These are phyloP conservation scores for Comarum palustre DNA, from an alignment of 306 rosid species.

Conservation along the genomic window DNA sequence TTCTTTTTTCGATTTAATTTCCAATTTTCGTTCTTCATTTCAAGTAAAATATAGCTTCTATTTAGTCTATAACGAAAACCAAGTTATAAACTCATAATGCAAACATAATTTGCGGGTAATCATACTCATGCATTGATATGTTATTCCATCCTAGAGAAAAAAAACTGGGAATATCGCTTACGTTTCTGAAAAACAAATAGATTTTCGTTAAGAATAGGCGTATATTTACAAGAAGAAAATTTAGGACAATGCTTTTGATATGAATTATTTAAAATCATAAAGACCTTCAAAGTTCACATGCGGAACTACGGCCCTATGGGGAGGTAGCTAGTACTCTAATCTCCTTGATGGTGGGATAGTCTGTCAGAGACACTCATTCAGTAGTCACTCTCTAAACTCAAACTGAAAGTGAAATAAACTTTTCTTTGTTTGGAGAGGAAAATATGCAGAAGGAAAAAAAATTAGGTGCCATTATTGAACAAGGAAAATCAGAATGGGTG, in stretches of 20 bases:
- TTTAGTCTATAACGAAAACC: neutral
- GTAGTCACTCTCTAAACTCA: neutral
- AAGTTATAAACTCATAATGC: no score
- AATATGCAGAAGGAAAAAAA: neutral
- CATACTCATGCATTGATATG: neutral
- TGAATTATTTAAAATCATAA: neutral
- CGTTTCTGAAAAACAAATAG: neutral
- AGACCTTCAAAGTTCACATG: neutral
- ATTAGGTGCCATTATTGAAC: constrained; percentile 1
- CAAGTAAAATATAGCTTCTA: neutral
- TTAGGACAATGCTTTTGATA: constrained; percentile 1
- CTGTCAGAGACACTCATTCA: constrained; percentile 9
- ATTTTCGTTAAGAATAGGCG: neutral
- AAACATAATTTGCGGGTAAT: neutral
- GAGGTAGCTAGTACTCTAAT: neutral
- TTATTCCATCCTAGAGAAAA: neutral
- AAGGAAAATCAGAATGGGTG: constrained; percentile 5
- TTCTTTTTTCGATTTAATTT: neutral
- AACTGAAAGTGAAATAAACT: neutral
- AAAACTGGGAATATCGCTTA: neutral
- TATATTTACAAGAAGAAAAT: neutral
- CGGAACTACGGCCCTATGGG: neutral
- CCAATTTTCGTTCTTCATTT: neutral
- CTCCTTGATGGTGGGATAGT: constrained; percentile 12
- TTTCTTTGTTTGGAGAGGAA: neutral